A percentile compares a stretch with the other conserved stretches of the same genome.
phyloP scores from a whole-genome alignment of 768 basidiomycete species.

The Lactarius sp. region DNA sequence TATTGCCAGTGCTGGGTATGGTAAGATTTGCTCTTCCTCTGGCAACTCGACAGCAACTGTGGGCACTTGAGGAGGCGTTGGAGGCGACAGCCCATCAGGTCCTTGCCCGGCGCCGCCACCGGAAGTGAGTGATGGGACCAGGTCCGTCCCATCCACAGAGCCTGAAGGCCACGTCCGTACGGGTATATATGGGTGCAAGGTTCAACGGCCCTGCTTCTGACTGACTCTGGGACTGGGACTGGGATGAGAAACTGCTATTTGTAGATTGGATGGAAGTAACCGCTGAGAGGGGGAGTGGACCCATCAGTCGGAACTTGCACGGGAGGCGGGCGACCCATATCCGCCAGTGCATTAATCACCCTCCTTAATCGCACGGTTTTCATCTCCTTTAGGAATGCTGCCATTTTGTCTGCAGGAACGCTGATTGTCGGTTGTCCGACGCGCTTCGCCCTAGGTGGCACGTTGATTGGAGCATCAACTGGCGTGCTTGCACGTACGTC shows the following conservation, averaged over 20 bases:
- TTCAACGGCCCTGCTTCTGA: constrained; percentile 12
- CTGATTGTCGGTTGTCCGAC: constrained; percentile 63
- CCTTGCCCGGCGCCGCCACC: constrained; percentile 19
- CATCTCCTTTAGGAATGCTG: constrained; percentile 74
- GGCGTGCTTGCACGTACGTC: constrained; percentile 59
- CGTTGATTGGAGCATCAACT: constrained; percentile 67
- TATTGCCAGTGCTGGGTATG: too few relatives aligned
- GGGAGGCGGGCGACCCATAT: too few relatives aligned
- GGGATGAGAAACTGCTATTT: constrained; percentile 12
- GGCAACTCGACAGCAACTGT: neutral
- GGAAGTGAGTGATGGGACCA: constrained; percentile 25
- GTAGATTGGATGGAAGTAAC: constrained; percentile 6
- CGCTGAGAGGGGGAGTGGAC: constrained; percentile 8
- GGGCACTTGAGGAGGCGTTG: too few relatives aligned
- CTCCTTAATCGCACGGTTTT: constrained; percentile 67
- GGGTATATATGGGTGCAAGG: constrained; percentile 6
- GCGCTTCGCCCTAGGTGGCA: constrained; percentile 39
- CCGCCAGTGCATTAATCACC: too few relatives aligned
- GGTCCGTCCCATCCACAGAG: constrained; percentile 25
- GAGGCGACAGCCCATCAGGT: constrained; percentile 18
- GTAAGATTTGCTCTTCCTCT: neutral
- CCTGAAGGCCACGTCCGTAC: constrained; percentile 22
- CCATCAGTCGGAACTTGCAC: constrained; percentile 31
- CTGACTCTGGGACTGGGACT: constrained; percentile 3
- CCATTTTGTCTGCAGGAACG: constrained; percentile 79